These are phyloP conservation scores for Blastocystis sp. DNA, from an alignment of 352 stramenopile species.

Conservation along the genomic window DNA sequence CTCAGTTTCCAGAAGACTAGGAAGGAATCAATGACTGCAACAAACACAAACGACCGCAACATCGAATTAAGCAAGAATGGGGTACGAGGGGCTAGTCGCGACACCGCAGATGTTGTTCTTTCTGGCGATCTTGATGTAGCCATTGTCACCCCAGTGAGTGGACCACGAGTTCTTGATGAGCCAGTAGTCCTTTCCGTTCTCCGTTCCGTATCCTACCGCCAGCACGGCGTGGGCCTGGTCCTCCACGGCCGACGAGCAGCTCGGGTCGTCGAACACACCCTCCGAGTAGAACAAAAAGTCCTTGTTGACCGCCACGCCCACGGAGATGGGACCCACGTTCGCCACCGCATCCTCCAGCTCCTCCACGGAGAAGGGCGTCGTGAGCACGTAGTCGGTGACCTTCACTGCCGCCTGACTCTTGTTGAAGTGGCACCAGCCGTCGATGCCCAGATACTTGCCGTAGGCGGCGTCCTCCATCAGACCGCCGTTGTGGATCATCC, in stretches of 20 bases:
- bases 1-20: neutral
- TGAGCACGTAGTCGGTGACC: slow-evolving; percentile 57
- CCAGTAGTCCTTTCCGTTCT: slow-evolving; percentile 78
- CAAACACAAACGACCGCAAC: slow-evolving; percentile 21
- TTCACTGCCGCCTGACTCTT: slow-evolving; percentile 68
- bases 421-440: slow-evolving; percentile 75
- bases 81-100: slow-evolving; percentile 74
- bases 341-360: slow-evolving; percentile 65
- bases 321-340: slow-evolving; percentile 72
- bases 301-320: slow-evolving; percentile 72
- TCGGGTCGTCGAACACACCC: slow-evolving; percentile 72
- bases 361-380: slow-evolving; percentile 30
- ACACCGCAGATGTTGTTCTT: slow-evolving; percentile 87
- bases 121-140: slow-evolving; percentile 79
- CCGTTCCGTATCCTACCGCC: slow-evolving; percentile 74
- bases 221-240: slow-evolving; percentile 80
- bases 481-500: slow-evolving; percentile 55
- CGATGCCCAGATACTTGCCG: slow-evolving; percentile 72
- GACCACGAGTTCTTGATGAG: slow-evolving; percentile 87
- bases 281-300: slow-evolving; percentile 78
- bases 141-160: slow-evolving; percentile 79
- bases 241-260: slow-evolving; percentile 78
- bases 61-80: slow-evolving; percentile 63
- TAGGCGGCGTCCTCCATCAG: slow-evolving; percentile 71
- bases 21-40: neutral